Evolutionary conservation across 306 rosid genomes (phyloP), one percentile per base, ranked within the genome.

Genomic region (Cucumis sativus): DNA sequence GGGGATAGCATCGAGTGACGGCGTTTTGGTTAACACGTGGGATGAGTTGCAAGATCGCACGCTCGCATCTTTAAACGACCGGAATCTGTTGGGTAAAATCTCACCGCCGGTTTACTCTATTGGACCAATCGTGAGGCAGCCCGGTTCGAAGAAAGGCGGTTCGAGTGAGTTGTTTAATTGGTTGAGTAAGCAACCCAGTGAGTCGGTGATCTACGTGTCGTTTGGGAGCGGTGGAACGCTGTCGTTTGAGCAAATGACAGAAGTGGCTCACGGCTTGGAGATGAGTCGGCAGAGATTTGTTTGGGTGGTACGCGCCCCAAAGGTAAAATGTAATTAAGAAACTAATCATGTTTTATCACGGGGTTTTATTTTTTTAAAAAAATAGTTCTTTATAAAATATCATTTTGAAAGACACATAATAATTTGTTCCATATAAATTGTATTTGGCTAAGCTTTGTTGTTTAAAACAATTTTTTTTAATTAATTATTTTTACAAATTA

Each of bases 261-360:
- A 89, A 78, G 4, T 87, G 65, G 93, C 93, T 0, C 79, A 30
- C n/a, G 90, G 90, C 6, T 84, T 89, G 82, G 93, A 89, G 63
- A 8, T 89, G 65, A 89, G 89, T 23, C 45, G 33, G 10, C 79
- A 66, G 47, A 82, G 89, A 59, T 89, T 89, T 63, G n/a, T 89
- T 61, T 87, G 93, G 93, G 90, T 89, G 77, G 82, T 84, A 35
- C 89, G 93, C 14, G 51, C 82, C 0, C 88, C 93, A 8, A 39
- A 0, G 5, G 80, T 20, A 15, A 82, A 13, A 10, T 45, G 3
- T 45, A 5, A 45, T 5, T 45, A 45, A 45, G 5, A 2, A 45
- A 45, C 7, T 11, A 33, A 33, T 33, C 5, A 33, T 33, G 5
- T 33, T 33, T 33, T 2, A 33, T 33, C 3, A 33, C 3, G 37